A percentile compares a stretch with the other conserved stretches of the same genome.
Evolutionary conservation across 805 yeast species (phyloP).

Genomic region (Yamadazyma endophytica): DNA sequence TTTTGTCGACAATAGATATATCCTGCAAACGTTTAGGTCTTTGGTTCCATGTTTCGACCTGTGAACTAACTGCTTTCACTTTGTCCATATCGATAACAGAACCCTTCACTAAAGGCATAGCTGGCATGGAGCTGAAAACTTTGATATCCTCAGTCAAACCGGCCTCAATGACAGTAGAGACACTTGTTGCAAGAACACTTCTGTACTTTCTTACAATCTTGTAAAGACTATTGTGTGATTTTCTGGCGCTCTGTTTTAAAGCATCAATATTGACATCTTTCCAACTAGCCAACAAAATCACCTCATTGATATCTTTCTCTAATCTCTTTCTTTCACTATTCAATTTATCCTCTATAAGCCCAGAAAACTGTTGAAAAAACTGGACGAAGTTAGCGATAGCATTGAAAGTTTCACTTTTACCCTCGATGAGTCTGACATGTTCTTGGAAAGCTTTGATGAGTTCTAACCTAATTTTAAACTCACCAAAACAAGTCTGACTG

Average conservation of each 20-base stretch:
- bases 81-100: slow-evolving; percentile 7
- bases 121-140: background rate
- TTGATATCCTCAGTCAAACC: slow-evolving; percentile 38
- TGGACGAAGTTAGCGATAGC: slow-evolving; percentile 55
- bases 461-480: slow-evolving; percentile 54
- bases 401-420: slow-evolving; percentile 19
- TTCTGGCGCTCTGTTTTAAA: slow-evolving; percentile 85
- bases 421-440: slow-evolving; percentile 41
- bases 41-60: slow-evolving; percentile 45
- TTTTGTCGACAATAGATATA: slow-evolving; percentile 44
- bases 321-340: slow-evolving; percentile 46
- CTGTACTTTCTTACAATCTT: slow-evolving; percentile 83
- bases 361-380: slow-evolving; percentile 65
- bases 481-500: slow-evolving; percentile 75
- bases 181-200: slow-evolving; percentile 48
- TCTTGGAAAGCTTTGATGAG: slow-evolving; percentile 61
- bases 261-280: slow-evolving; percentile 94
- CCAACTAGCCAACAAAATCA: slow-evolving; percentile 91
- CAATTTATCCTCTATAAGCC: slow-evolving; percentile 45
- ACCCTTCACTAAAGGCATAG: slow-evolving; percentile 10
- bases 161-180: slow-evolving; percentile 52
- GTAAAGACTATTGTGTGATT: slow-evolving; percentile 80
- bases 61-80: slow-evolving; percentile 18
- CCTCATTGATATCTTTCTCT: slow-evolving; percentile 79
- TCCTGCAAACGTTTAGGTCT: slow-evolving; percentile 59